phyloP scores from a whole-genome alignment of 768 basidiomycete genomes.

The Hortiboletus campestris region DNA sequence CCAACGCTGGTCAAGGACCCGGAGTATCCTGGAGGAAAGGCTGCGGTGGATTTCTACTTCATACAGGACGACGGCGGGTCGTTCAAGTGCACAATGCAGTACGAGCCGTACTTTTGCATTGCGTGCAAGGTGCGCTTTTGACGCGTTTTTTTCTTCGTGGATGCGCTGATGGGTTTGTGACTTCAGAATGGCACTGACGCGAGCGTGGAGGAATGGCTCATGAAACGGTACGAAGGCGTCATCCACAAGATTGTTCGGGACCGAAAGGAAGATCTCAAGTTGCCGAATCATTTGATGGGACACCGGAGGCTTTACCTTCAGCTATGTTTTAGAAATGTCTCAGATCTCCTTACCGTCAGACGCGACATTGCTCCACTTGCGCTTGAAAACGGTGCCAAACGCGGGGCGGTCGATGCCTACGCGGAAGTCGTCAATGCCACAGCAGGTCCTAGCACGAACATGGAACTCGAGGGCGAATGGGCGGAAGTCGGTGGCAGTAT shows the following conservation, averaged over 20 bases:
- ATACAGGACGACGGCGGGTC: constrained; percentile 94
- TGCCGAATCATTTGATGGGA: constrained; percentile 98
- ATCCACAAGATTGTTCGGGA: constrained; percentile 76
- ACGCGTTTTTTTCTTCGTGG: not conserved
- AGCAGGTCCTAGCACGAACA: constrained; percentile 59
- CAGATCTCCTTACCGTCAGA: constrained; percentile 83
- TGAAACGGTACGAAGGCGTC: constrained; percentile 89
- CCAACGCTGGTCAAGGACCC: constrained; percentile 91
- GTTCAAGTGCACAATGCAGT: constrained; percentile 92
- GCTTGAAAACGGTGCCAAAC: constrained; percentile 84
- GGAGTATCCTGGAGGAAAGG: constrained; percentile 77
- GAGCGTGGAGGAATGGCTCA: constrained; percentile 91
- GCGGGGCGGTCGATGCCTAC: constrained; percentile 94
- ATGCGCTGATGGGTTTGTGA: not conserved
- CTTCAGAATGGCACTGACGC: constrained; percentile 79
- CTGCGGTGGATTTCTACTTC: constrained; percentile 95
- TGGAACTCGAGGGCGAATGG: constrained; percentile 69
- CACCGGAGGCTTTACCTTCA: constrained; percentile 86
- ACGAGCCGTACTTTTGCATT: constrained; percentile 94
- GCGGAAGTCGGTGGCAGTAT: constrained; percentile 44
- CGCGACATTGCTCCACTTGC: constrained; percentile 90
- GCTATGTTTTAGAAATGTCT: constrained; percentile 89
- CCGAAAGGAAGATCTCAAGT: constrained; percentile 89
- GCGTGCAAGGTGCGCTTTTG: constrained; percentile 71
- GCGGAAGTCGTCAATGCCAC: constrained; percentile 91